A percentile compares a stretch with the other conserved stretches of the same genome.
These are phyloP conservation scores for Delphinella strobiligena DNA, from an alignment of 2,329 filamentous ascomycete genomes.

Conservation along the genomic window DNA sequence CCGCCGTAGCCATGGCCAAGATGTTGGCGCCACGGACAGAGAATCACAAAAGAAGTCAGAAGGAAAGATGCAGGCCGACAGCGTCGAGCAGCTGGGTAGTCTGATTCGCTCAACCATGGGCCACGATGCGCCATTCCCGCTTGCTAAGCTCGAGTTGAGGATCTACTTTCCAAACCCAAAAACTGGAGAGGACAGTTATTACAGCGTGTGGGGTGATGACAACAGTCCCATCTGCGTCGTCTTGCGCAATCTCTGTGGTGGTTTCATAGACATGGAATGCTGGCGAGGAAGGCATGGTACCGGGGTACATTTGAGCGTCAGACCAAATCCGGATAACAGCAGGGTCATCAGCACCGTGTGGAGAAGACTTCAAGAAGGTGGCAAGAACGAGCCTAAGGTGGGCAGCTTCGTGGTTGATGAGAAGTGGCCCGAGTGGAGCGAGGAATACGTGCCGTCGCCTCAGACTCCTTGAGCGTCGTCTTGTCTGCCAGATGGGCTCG, in stretches of 20 bases:
- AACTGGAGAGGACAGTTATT: conserved; percentile 23
- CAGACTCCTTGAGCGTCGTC: conserved; percentile 3
- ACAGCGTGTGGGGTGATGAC: conserved; percentile 27
- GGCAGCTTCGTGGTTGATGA: conserved; percentile 21
- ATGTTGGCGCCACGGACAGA: too few species aligned
- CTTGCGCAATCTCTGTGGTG: conserved; percentile 24
- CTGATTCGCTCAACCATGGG: conserved; percentile 23
- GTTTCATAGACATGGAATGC: conserved; percentile 24
- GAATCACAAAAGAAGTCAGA: too few species aligned
- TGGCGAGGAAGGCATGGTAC: conserved; percentile 21
- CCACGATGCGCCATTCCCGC: conserved; percentile 11
- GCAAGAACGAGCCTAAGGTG: conserved; percentile 13
- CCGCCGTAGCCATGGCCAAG: conserved; percentile 13
- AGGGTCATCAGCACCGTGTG: conserved; percentile 18
- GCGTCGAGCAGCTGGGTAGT: conserved; percentile 19
- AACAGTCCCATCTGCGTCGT: conserved; percentile 24
- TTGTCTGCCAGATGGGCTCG: too few species aligned
- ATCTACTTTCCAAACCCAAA: conserved; percentile 24
- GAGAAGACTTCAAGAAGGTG: conserved; percentile 18
- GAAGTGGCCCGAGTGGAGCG: conserved; percentile 17
- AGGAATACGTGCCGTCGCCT: conserved; percentile 8
- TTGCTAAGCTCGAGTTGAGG: conserved; percentile 25
- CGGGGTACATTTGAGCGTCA: conserved; percentile 19
- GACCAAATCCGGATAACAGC: conserved; percentile 9
- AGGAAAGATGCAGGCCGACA: conserved; percentile 9